phyloP scores from a whole-genome alignment of 2,329 filamentous ascomycete species.

The Colletotrichum musicola region DNA sequence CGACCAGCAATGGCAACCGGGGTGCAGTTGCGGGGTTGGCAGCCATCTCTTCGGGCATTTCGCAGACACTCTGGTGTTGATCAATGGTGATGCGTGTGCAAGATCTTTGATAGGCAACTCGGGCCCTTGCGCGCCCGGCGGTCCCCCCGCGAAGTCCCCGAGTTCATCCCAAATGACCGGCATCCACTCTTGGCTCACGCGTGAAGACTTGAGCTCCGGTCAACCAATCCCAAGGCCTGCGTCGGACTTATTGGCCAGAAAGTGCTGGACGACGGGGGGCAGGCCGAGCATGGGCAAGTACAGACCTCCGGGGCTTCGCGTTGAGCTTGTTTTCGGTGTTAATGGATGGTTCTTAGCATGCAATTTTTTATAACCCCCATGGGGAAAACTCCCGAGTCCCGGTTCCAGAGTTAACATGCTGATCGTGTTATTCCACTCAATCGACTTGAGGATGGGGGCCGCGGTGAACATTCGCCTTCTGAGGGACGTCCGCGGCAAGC shows the following conservation, averaged over 20 bases:
- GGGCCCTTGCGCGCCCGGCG: neutral
- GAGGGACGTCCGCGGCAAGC: neutral
- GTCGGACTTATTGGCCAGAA: neutral
- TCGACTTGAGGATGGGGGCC: neutral
- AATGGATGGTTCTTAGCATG: neutral
- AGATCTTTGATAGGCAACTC: conserved; percentile 8
- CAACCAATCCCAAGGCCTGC: conserved; percentile 3
- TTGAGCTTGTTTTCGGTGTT: conserved; percentile 37
- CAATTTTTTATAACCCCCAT: neutral
- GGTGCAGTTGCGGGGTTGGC: neutral
- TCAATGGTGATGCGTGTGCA: conserved; percentile 10
- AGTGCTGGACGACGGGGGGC: neutral
- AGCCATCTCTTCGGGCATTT: neutral
- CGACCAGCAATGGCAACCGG: neutral
- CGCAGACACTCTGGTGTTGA: neutral
- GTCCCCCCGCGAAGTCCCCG: conserved; percentile 7
- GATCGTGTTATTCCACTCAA: conserved; percentile 14
- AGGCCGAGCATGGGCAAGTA: neutral
- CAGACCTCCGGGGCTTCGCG: conserved; percentile 14
- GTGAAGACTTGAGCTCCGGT: neutral
- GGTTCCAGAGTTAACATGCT: neutral
- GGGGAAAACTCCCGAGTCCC: neutral
- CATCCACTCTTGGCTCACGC: neutral
- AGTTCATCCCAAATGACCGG: conserved; percentile 15
- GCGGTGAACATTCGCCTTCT: neutral